Conservation (phyloP, 495 filamentous ascomycete genomes). For the Xylaria curta region DNA sequence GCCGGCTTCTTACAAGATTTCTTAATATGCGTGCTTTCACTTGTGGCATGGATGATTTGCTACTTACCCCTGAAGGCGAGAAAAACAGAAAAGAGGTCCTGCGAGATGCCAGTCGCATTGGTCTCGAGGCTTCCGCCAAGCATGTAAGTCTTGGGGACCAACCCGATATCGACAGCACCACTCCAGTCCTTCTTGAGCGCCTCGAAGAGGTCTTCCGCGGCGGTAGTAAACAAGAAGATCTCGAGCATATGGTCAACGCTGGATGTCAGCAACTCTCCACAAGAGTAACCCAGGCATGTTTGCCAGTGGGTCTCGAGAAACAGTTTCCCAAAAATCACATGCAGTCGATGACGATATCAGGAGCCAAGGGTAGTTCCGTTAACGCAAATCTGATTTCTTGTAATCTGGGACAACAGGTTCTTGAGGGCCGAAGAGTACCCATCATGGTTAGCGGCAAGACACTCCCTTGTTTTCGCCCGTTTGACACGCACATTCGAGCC, state of each 20-base stretch:
- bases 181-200: slow-evolving; percentile 73
- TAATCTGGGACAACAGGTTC: slow-evolving; percentile 94
- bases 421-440: slow-evolving; percentile 94
- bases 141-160: slow-evolving; percentile 86
- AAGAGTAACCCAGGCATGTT: slow-evolving; percentile 75
- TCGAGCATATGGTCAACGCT: slow-evolving; percentile 86
- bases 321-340: slow-evolving; percentile 97
- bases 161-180: slow-evolving; percentile 59
- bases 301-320: slow-evolving; percentile 85
- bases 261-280: slow-evolving; percentile 74
- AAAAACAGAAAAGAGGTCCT: slow-evolving; percentile 71
- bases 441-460: slow-evolving; percentile 99
- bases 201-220: slow-evolving; percentile 91
- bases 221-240: slow-evolving; percentile 82
- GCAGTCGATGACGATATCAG: slow-evolving; percentile 97
- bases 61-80: slow-evolving; percentile 83
- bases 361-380: slow-evolving; percentile 90
- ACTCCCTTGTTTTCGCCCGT: slow-evolving; percentile 91
- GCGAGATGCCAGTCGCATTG: slow-evolving; percentile 71
- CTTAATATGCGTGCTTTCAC: slow-evolving; percentile 93
- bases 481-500: slow-evolving; percentile 85
- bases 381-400: slow-evolving; percentile 98
- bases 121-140: slow-evolving; percentile 81
- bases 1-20: slow-evolving; percentile 85
- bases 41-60: slow-evolving; percentile 96